Evolutionary conservation across 169 alveolate species (phyloP).

Genomic region (Plasmodium chabaudi): DNA sequence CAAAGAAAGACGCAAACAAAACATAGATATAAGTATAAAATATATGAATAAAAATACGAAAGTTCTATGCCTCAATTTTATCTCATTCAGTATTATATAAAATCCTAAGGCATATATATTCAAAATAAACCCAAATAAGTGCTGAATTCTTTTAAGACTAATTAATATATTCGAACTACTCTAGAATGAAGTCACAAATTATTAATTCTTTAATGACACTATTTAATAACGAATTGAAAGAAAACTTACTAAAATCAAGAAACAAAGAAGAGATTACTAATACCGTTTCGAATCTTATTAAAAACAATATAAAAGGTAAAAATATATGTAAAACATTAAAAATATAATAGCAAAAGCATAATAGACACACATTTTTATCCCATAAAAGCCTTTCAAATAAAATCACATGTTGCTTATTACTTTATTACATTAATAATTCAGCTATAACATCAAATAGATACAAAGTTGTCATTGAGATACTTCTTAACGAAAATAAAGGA

Average conservation of each 20-base stretch:
- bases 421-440: conserved; percentile 10
- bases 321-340: background rate
- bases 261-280: conserved; percentile 47
- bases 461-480: conserved; percentile 59
- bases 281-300: conserved; percentile 48
- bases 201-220: conserved; percentile 48
- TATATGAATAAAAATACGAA: conserved; percentile 9
- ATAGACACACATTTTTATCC: background rate
- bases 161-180: conserved; percentile 4
- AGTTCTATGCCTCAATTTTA: background rate
- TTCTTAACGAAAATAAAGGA: conserved; percentile 51
- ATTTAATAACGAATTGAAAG: conserved; percentile 31
- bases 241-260: background rate
- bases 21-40: background rate
- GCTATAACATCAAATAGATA: conserved; percentile 49
- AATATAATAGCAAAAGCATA: background rate
- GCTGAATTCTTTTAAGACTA: background rate
- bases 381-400: too few relatives aligned
- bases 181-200: conserved; percentile 51
- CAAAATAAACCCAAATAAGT: background rate
- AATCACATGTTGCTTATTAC: too few relatives aligned
- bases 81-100: background rate
- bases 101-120: background rate
- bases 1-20: background rate
- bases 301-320: conserved; percentile 50